These are phyloP conservation scores for Lipomyces oligophaga DNA, from an alignment of 805 yeast genomes.

Conservation along the genomic window DNA sequence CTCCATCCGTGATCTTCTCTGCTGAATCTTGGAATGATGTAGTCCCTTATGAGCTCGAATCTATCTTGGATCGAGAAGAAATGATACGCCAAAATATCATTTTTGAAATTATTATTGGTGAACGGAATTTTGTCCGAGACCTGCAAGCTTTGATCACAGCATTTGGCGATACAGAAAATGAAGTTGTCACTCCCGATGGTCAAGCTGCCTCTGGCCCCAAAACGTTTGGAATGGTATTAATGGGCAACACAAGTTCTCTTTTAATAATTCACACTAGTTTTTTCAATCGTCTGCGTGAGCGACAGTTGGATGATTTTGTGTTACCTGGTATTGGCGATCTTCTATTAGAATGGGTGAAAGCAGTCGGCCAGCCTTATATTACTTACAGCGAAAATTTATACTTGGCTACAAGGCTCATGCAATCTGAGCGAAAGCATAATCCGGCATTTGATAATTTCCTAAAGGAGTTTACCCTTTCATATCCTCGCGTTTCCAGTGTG, in stretches of 20 bases:
- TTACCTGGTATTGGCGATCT: slow-evolving; percentile 61
- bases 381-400: slow-evolving; percentile 50
- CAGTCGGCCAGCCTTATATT: slow-evolving; percentile 52
- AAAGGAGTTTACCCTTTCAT: neutral
- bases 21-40: slow-evolving; percentile 26
- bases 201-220: slow-evolving; percentile 48
- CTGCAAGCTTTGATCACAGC: slow-evolving; percentile 61
- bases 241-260: slow-evolving; percentile 54
- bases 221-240: slow-evolving; percentile 57
- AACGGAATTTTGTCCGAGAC: slow-evolving; percentile 64
- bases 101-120: slow-evolving; percentile 69
- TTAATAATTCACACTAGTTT: slow-evolving; percentile 54
- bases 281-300: slow-evolving; percentile 54
- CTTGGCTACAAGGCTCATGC: slow-evolving; percentile 42
- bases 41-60: slow-evolving; percentile 13
- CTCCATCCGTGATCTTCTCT: no score
- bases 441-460: slow-evolving; percentile 58
- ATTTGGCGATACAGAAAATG: no score
- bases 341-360: slow-evolving; percentile 59
- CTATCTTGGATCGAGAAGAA: slow-evolving; percentile 36
- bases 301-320: slow-evolving; percentile 60
- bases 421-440: slow-evolving; percentile 42
- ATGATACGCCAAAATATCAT: slow-evolving; percentile 69
- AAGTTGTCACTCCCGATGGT: no score
- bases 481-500: slow-evolving; percentile 5